A percentile compares a stretch with the other conserved stretches of the same genome.
These are phyloP conservation scores for Penicillium parvum DNA, from an alignment of 495 filamentous ascomycete species.

Conservation along the genomic window DNA sequence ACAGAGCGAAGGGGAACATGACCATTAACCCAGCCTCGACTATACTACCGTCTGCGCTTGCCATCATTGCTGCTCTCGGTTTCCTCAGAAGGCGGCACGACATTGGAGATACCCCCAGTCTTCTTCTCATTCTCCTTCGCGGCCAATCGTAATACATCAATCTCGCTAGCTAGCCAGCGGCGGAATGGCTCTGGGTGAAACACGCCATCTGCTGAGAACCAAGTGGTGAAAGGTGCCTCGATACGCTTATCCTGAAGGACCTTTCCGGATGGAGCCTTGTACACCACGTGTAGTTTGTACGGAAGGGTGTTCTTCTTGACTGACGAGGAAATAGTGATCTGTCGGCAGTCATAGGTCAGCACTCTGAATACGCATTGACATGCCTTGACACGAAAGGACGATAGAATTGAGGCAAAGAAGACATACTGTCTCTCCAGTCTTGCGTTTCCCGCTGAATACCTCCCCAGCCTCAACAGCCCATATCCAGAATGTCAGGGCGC, in stretches of 20 bases:
- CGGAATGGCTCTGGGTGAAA: slow-evolving; percentile 85
- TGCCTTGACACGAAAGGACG: too few species aligned
- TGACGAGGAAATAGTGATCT: slow-evolving; percentile 65
- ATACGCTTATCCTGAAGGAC: slow-evolving; percentile 49
- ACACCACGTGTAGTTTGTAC: slow-evolving; percentile 67
- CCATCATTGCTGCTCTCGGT: not conserved
- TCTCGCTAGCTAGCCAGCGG: slow-evolving; percentile 65
- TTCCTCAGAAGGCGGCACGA: not conserved
- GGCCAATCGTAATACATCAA: slow-evolving; percentile 62
- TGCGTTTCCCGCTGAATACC: slow-evolving; percentile 68
- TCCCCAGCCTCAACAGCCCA: slow-evolving; percentile 75
- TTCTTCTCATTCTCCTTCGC: slow-evolving; percentile 56
- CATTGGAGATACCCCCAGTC: slow-evolving; percentile 9
- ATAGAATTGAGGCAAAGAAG: not conserved
- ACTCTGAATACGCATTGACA: not conserved
- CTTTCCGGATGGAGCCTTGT: slow-evolving; percentile 45
- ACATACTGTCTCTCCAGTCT: slow-evolving; percentile 52
- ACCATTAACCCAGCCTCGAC: not conserved
- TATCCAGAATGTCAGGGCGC: slow-evolving; percentile 78
- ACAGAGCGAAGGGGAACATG: too few species aligned
- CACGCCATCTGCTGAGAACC: slow-evolving; percentile 78
- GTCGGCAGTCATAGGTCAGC: not conserved
- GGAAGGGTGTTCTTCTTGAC: slow-evolving; percentile 71
- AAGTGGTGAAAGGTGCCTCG: slow-evolving; percentile 69
- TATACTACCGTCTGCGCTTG: not conserved